phyloP scores from a whole-genome alignment of 2,329 filamentous ascomycete genomes.

The Graphilbum ipis-grandicollis region DNA sequence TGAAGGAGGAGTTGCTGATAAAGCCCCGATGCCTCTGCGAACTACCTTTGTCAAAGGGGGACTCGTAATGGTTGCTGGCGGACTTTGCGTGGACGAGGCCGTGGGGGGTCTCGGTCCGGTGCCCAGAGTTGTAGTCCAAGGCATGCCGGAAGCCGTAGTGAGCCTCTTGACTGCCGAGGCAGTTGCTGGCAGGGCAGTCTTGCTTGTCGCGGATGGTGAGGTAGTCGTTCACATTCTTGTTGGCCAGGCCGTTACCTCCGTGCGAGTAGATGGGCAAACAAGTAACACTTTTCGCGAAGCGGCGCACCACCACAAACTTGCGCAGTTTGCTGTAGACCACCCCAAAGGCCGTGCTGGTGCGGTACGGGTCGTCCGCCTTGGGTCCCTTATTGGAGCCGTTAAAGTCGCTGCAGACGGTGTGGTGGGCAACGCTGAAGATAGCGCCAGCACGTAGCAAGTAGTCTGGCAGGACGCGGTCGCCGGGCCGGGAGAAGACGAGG shows the following conservation, averaged over 20 bases:
- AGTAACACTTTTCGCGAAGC: slow-evolving; percentile 8
- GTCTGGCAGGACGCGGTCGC: background rate
- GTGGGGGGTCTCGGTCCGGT: slow-evolving; percentile 6
- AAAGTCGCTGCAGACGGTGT: background rate
- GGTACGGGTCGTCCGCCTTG: slow-evolving; percentile 8
- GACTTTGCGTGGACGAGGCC: too few species aligned
- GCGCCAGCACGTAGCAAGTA: background rate
- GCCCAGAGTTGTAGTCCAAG: slow-evolving; percentile 2
- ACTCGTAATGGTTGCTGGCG: too few species aligned
- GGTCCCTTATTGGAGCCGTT: background rate
- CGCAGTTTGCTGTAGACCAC: slow-evolving; percentile 12
- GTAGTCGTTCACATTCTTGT: slow-evolving; percentile 9
- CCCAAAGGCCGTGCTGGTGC: slow-evolving; percentile 12
- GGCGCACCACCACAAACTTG: slow-evolving; percentile 12
- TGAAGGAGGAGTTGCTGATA: too few species aligned
- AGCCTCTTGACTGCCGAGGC: too few species aligned
- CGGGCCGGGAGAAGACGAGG: background rate
- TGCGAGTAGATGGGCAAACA: slow-evolving; percentile 13
- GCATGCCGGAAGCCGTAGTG: too few species aligned
- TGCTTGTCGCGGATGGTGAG: slow-evolving; percentile 11
- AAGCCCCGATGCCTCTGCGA: too few species aligned
- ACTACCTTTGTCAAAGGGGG: too few species aligned
- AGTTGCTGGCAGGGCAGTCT: slow-evolving; percentile 3
- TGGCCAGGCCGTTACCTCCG: slow-evolving; percentile 10
- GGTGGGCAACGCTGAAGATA: slow-evolving; percentile 3